These are phyloP conservation scores for Aspergillus bombycis DNA, from an alignment of 2,329 filamentous ascomycete genomes.

Conservation along the genomic window DNA sequence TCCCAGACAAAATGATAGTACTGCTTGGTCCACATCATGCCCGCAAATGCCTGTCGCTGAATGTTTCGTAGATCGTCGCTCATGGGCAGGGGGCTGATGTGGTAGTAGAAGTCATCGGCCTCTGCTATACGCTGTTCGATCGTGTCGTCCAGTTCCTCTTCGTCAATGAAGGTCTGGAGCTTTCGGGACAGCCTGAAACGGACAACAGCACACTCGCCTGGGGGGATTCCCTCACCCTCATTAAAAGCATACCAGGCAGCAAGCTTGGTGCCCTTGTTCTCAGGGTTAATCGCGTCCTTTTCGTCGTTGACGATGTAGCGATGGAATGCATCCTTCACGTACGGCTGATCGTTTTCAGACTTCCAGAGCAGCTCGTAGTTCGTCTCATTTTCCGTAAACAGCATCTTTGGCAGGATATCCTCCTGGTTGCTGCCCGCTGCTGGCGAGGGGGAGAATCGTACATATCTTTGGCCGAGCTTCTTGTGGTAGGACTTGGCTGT, in stretches of 20 bases:
- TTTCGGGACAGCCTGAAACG: constrained; percentile 84
- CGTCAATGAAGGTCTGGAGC: constrained; percentile 78
- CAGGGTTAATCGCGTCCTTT: constrained; percentile 79
- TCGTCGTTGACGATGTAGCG: constrained; percentile 81
- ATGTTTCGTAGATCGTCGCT: constrained; percentile 91
- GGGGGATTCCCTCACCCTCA: constrained; percentile 81
- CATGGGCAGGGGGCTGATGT: constrained; percentile 91
- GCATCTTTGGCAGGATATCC: constrained; percentile 79
- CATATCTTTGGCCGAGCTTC: constrained; percentile 79
- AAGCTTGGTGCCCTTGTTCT: constrained; percentile 79
- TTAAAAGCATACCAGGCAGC: constrained; percentile 93
- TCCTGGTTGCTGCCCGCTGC: constrained; percentile 76
- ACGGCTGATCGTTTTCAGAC: constrained; percentile 76
- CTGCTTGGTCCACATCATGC: constrained; percentile 99
- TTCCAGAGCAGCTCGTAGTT: constrained; percentile 79
- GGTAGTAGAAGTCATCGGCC: constrained; percentile 94
- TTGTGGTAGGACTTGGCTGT: constrained; percentile 77
- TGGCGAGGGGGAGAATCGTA: constrained; percentile 86
- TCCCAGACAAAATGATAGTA: constrained; percentile 98
- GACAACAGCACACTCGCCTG: constrained; percentile 92
- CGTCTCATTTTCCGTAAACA: constrained; percentile 96
- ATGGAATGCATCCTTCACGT: constrained; percentile 96
- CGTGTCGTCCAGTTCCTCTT: constrained; percentile 88
- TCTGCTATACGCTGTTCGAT: constrained; percentile 85
- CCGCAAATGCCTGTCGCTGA: constrained; percentile 88